Evolutionary conservation across 805 yeast species (phyloP), one percentile per base, ranked within the genome.

Genomic region (Candida nitratophila): DNA sequence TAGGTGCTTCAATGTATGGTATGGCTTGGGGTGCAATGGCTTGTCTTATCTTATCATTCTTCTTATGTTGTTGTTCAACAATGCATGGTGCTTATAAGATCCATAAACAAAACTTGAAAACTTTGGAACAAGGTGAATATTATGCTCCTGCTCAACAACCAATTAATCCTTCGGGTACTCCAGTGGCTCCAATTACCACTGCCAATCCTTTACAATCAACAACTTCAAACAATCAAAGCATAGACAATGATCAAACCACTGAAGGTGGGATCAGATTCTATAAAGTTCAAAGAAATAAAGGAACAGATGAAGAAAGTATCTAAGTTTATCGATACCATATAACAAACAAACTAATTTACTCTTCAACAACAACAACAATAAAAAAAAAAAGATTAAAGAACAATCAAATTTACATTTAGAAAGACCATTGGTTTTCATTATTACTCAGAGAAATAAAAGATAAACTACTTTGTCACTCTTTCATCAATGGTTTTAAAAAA

Each of bases 261-360:
- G 76, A 74, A 45, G 69, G 74, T 49, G 90, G 90, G 39, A 83
- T 84, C 56, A 80, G 86, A 64, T 84, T 83, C 65, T 84, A 83
- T 72, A 83, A 81, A 56, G 81, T 84, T 49, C 81, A 82, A 67
- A 80, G 77, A 58, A 71, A 70, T 45, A 66, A 66, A 50, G 68
- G 67, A 50, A 64, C 58, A 29, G 68, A 60, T 41, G 69, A 68
- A 48, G 76, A 71, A 51, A 65, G 63, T 42, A 34, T 34, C 20
- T 32, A 40, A 46, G 30, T 29, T 4, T 11, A 7, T 26, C 29
- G 7, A 26, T 26, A 8, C 11, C 11, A 8, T 26, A 11, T 26
- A 8, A 26, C 7, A 26, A 26, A 26, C n/a, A n/a, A n/a, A n/a
- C n/a, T n/a, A n/a, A n/a, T n/a, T n/a, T n/a, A n/a, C n/a, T n/a